phyloP scores from a whole-genome alignment of 2,329 filamentous ascomycete genomes.

The Pseudocercospora macadamiae region DNA sequence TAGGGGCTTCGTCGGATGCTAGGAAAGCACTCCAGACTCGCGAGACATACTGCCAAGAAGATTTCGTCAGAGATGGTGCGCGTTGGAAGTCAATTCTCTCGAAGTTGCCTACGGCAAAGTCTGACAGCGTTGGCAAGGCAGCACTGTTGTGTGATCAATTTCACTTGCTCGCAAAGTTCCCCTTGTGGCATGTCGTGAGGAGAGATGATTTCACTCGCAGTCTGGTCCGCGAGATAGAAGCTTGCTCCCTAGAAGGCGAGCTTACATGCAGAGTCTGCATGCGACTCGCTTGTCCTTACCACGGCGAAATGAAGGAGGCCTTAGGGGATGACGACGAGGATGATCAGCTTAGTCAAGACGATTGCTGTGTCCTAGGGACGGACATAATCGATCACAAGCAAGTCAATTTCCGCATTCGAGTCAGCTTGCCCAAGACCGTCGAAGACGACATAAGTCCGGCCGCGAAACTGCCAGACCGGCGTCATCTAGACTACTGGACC shows the following conservation, averaged over 20 bases:
- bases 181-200: conserved; percentile 47
- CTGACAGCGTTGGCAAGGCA: conserved; percentile 35
- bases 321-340: conserved; percentile 17
- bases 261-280: conserved; percentile 36
- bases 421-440: conserved; percentile 27
- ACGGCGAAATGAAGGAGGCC: conserved; percentile 45
- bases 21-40: conserved; percentile 21
- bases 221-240: conserved; percentile 17
- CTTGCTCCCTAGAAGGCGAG: conserved; percentile 14
- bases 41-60: conserved; percentile 35
- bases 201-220: conserved; percentile 28
- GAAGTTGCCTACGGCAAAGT: conserved; percentile 32
- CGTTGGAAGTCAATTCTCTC: conserved; percentile 40
- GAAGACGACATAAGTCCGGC: background rate
- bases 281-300: conserved; percentile 41
- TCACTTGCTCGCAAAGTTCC: conserved; percentile 39
- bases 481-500: conserved; percentile 25
- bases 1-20: conserved; percentile 27
- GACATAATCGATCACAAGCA: conserved; percentile 38
- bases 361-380: too few species aligned
- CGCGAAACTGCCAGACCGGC: conserved; percentile 13
- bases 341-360: conserved; percentile 20
- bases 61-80: conserved; percentile 36
- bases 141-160: conserved; percentile 44
- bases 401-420: conserved; percentile 35